phyloP scores from a whole-genome alignment of 768 basidiomycete genomes.

The Termitomyces sp. region DNA sequence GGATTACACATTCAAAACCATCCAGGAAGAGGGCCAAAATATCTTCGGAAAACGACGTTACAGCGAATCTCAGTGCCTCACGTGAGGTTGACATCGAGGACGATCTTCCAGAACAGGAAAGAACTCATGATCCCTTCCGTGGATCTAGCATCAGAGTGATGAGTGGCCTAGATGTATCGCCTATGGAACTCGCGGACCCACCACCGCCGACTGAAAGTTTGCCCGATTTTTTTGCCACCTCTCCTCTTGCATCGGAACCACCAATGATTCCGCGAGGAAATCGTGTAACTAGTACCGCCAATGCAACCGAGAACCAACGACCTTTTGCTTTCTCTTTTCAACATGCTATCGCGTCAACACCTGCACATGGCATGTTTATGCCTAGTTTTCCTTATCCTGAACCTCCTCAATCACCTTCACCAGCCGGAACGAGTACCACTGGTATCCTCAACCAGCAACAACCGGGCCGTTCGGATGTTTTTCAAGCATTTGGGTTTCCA shows the following conservation, averaged over 20 bases:
- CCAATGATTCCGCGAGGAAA: conserved; percentile 8
- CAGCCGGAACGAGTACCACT: conserved; percentile 27
- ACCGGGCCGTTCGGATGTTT: conserved; percentile 36
- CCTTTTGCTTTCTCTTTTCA: conserved; percentile 49
- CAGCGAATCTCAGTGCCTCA: neutral
- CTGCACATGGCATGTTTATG: conserved; percentile 38
- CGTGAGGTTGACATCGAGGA: conserved; percentile 7
- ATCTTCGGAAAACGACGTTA: conserved; percentile 11
- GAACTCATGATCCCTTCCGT: conserved; percentile 15
- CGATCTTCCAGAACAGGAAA: conserved; percentile 13
- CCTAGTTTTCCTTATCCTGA: conserved; percentile 47
- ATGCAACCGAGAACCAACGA: conserved; percentile 47
- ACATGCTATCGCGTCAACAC: conserved; percentile 42
- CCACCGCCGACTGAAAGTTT: conserved; percentile 48
- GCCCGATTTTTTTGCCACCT: conserved; percentile 43
- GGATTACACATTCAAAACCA: conserved; percentile 35
- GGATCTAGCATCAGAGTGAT: conserved; percentile 44
- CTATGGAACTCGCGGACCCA: conserved; percentile 30
- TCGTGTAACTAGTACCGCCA: conserved; percentile 38
- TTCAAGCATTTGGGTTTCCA: conserved; percentile 40
- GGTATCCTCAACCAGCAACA: conserved; percentile 21
- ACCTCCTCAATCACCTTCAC: conserved; percentile 53
- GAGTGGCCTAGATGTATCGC: conserved; percentile 31
- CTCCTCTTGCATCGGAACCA: conserved; percentile 27
- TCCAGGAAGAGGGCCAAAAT: conserved; percentile 49